Percentiles rank a stretch among this genome's conserved stretches.
phyloP scores from a whole-genome alignment of 108 stramenopile genomes.

The Cyclotella choctawhatcheeana region DNA sequence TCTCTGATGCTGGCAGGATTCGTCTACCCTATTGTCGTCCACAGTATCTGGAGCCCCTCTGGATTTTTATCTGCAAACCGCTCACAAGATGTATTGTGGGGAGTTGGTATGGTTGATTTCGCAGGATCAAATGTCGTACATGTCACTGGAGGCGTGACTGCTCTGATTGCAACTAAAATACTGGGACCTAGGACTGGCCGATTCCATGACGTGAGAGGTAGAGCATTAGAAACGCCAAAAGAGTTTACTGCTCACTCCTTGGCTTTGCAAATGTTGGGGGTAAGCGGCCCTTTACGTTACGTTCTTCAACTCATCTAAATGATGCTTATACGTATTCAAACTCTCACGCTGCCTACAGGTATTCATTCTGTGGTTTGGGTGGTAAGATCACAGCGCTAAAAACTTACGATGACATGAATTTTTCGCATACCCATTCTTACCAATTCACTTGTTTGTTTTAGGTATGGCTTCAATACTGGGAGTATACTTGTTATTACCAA shows the following conservation, averaged over 20 bases:
- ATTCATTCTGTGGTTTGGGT: slow-evolving; percentile 93
- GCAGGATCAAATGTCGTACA: slow-evolving; percentile 96
- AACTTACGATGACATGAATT: neutral
- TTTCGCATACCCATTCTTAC: neutral
- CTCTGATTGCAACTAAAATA: slow-evolving; percentile 82
- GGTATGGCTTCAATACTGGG: slow-evolving; percentile 91
- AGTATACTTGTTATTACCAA: slow-evolving; percentile 61
- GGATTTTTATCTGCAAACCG: slow-evolving; percentile 62
- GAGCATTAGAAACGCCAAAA: slow-evolving; percentile 65
- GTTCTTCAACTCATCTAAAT: no score
- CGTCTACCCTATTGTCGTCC: slow-evolving; percentile 70
- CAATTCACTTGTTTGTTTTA: neutral
- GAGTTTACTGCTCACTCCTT: slow-evolving; percentile 74
- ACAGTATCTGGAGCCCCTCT: slow-evolving; percentile 53
- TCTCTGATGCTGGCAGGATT: slow-evolving; percentile 59
- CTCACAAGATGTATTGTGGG: slow-evolving; percentile 57
- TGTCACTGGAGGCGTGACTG: slow-evolving; percentile 90
- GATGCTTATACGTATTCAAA: no score
- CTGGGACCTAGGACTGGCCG: slow-evolving; percentile 88
- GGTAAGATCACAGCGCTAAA: slow-evolving; percentile 35
- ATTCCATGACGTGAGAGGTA: slow-evolving; percentile 82
- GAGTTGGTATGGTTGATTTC: slow-evolving; percentile 88
- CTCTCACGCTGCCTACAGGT: no score
- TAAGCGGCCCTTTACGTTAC: slow-evolving; percentile 27
- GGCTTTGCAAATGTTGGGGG: slow-evolving; percentile 66